A percentile compares a stretch with the other conserved stretches of the same genome.
phyloP scores from a whole-genome alignment of 208 protist species.

The Crithidia sp. region DNA sequence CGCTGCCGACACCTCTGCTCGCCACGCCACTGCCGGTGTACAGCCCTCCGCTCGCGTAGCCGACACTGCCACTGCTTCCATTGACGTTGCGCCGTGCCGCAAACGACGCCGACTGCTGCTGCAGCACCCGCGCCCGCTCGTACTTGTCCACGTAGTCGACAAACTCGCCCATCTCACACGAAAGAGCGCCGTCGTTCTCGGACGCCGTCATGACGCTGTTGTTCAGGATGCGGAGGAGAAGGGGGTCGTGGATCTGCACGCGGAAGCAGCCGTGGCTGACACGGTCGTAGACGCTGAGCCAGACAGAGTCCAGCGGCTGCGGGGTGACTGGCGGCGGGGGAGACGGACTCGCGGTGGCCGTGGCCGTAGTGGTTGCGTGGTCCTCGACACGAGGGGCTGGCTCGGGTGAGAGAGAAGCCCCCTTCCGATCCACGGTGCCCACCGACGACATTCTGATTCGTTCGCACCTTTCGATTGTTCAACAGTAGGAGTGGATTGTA shows the following conservation, averaged over 20 bases:
- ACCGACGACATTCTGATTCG: background rate
- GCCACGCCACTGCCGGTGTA: slow-evolving; percentile 3
- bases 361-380: too few species aligned
- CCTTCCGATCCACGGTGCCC: background rate
- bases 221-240: slow-evolving; percentile 25
- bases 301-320: slow-evolving; percentile 19
- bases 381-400: background rate
- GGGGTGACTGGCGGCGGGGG: background rate
- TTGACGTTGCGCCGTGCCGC: slow-evolving; percentile 19
- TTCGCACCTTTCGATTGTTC: background rate
- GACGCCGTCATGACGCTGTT: slow-evolving; percentile 21
- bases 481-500: background rate
- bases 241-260: slow-evolving; percentile 28
- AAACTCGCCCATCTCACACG: slow-evolving; percentile 34
- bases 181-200: slow-evolving; percentile 29
- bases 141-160: slow-evolving; percentile 30
- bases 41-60: slow-evolving; percentile 10
- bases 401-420: background rate
- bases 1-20: slow-evolving; percentile 9
- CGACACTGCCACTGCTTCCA: slow-evolving; percentile 23
- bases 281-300: slow-evolving; percentile 32
- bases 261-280: slow-evolving; percentile 22
- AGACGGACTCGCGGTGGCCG: background rate
- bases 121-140: slow-evolving; percentile 26
- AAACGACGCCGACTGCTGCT: slow-evolving; percentile 5